phyloP scores from a whole-genome alignment of 306 rosid genomes.

The Cicer yamashitae region DNA sequence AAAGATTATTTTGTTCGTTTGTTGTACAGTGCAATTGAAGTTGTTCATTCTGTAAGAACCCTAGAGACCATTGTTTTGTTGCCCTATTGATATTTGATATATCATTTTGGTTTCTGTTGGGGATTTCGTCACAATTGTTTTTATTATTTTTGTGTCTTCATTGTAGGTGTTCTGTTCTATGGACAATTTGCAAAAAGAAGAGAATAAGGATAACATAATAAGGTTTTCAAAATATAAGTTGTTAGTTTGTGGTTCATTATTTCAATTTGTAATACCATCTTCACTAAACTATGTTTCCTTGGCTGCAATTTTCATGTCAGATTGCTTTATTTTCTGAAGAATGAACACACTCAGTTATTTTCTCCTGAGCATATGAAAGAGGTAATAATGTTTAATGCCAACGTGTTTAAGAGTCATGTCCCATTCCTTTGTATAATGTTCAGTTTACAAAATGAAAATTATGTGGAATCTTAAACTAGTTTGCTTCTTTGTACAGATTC shows the following conservation, averaged over 20 bases:
- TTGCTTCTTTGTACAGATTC: slow-evolving; percentile 59
- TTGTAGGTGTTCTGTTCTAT: slow-evolving; percentile 72
- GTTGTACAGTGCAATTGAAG: slow-evolving; percentile 57
- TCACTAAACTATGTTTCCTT: slow-evolving; percentile 46
- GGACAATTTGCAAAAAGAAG: slow-evolving; percentile 58
- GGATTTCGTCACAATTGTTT: slow-evolving; percentile 12
- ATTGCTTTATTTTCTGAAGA: slow-evolving; percentile 66
- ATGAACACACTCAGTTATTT: slow-evolving; percentile 52
- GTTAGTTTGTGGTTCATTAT: slow-evolving; percentile 1
- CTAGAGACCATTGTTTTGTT: slow-evolving; percentile 2
- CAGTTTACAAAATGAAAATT: slow-evolving; percentile 34
- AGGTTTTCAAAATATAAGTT: slow-evolving; percentile 57
- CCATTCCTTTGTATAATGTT: neutral
- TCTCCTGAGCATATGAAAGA: slow-evolving; percentile 65
- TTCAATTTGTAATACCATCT: slow-evolving; percentile 1
- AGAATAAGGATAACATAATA: slow-evolving; percentile 50
- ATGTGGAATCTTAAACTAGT: slow-evolving; percentile 45
- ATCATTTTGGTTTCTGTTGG: neutral
- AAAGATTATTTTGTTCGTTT: slow-evolving; percentile 59
- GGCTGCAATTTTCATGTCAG: slow-evolving; percentile 57
- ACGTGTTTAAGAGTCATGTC: slow-evolving; percentile 31
- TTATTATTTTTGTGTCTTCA: slow-evolving; percentile 32
- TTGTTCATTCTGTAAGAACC: slow-evolving; percentile 70
- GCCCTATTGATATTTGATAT: slow-evolving; percentile 5
- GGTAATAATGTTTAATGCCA: slow-evolving; percentile 63